These are phyloP conservation scores for Lasiodiplodia sp. DNA, from an alignment of 2,329 filamentous ascomycete genomes.

Conservation along the genomic window DNA sequence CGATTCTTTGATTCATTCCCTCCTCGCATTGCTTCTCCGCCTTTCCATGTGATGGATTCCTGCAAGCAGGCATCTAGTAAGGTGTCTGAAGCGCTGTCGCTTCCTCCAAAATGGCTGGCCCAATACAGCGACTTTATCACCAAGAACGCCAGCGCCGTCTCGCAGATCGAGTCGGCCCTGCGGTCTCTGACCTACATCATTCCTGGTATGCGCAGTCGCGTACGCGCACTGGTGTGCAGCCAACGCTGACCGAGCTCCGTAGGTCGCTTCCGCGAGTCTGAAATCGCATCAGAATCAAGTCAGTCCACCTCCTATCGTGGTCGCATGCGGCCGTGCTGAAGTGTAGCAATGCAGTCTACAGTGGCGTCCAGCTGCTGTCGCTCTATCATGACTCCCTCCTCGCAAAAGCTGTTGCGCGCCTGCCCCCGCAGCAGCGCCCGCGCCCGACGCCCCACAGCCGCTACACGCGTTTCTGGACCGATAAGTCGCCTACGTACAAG, in stretches of 20 bases:
- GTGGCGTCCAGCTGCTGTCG: conserved; percentile 85
- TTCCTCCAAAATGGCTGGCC: conserved; percentile 71
- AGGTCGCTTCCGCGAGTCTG: conserved; percentile 88
- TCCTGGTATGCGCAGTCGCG: conserved; percentile 65
- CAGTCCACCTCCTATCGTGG: conserved; percentile 41
- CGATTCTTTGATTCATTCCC: not conserved
- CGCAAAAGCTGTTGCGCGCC: conserved; percentile 65
- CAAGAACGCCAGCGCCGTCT: conserved; percentile 91
- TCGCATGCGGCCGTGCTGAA: conserved; percentile 34
- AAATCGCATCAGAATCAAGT: conserved; percentile 90
- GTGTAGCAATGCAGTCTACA: conserved; percentile 67
- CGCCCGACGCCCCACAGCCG: conserved; percentile 65
- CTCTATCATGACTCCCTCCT: conserved; percentile 93
- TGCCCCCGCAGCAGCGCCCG: conserved; percentile 61
- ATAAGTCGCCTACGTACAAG: conserved; percentile 73
- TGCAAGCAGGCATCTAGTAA: conserved; percentile 49
- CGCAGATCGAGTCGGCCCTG: conserved; percentile 92
- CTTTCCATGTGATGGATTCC: conserved; percentile 33
- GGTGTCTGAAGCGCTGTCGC: conserved; percentile 59
- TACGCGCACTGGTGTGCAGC: not conserved
- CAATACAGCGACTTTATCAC: conserved; percentile 91
- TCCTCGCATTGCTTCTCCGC: not conserved
- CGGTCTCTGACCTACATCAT: conserved; percentile 96
- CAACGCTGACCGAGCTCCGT: conserved; percentile 9
- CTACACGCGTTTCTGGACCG: conserved; percentile 70